These are phyloP conservation scores for Solanum piurae DNA, from an alignment of 257 asterid genomes.

Conservation along the genomic window DNA sequence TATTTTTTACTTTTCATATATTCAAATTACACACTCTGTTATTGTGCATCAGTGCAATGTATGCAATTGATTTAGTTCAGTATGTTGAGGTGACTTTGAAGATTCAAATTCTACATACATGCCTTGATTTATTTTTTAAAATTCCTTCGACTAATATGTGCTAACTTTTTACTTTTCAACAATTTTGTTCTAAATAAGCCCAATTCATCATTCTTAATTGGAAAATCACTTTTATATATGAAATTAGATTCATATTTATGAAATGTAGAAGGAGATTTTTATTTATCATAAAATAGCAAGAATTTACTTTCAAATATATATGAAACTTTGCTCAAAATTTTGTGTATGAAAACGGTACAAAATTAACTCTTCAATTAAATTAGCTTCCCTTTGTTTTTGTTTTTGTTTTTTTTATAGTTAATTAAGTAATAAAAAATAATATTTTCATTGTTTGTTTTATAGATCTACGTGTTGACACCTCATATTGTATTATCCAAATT, in stretches of 20 bases:
- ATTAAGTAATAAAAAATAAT: not conserved
- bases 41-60: not conserved
- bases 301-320: not conserved
- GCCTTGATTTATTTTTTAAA: not conserved
- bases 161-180: not conserved
- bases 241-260: not conserved
- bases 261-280: not conserved
- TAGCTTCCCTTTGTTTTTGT: not conserved
- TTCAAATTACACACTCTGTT: not conserved
- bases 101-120: not conserved
- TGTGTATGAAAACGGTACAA: not conserved
- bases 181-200: not conserved
- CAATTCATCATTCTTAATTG: not conserved
- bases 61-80: not conserved
- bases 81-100: not conserved
- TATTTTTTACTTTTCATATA: not conserved
- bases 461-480: slow-evolving; percentile 15
- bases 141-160: not conserved
- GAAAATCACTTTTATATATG: not conserved
- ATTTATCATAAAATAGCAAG: not conserved
- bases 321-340: not conserved
- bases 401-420: not conserved
- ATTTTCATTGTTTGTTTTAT: not conserved
- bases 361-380: not conserved
- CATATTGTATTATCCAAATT: slow-evolving; percentile 1